Evolutionary conservation across 108 stramenopile genomes (phyloP).

Genomic region (Pseudonitzschia pungens): DNA sequence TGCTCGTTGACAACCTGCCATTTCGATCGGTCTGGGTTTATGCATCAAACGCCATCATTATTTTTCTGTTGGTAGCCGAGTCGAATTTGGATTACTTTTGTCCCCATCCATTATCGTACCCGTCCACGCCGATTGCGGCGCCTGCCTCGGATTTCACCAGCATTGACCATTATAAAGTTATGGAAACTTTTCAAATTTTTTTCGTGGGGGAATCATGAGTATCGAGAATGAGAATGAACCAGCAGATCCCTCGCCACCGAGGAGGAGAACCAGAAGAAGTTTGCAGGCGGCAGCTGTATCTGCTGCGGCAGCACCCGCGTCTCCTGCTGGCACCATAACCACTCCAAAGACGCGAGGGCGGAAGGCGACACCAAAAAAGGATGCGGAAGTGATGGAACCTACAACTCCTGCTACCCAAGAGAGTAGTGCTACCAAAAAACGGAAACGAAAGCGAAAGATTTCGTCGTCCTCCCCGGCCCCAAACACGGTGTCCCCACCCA

Average conservation of each 20-base stretch:
- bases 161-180: too few relatives aligned
- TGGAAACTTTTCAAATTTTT: too few relatives aligned
- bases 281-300: neutral
- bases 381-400: neutral
- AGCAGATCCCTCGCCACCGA: neutral
- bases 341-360: neutral
- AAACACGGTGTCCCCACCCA: neutral
- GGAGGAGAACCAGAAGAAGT: neutral
- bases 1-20: neutral
- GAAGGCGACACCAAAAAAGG: neutral
- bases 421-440: constrained; percentile 6
- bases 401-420: constrained; percentile 3
- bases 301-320: neutral
- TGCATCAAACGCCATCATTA: too few relatives aligned
- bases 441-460: constrained; percentile 7
- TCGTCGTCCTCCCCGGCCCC: neutral
- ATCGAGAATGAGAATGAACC: neutral
- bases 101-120: too few relatives aligned
- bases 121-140: too few relatives aligned
- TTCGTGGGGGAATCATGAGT: neutral
- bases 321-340: neutral
- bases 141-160: too few relatives aligned
- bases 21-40: neutral
- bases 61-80: too few relatives aligned
- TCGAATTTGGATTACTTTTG: too few relatives aligned